Conservation (phyloP, 331 rosid species). For the Arachis monticola region DNA sequence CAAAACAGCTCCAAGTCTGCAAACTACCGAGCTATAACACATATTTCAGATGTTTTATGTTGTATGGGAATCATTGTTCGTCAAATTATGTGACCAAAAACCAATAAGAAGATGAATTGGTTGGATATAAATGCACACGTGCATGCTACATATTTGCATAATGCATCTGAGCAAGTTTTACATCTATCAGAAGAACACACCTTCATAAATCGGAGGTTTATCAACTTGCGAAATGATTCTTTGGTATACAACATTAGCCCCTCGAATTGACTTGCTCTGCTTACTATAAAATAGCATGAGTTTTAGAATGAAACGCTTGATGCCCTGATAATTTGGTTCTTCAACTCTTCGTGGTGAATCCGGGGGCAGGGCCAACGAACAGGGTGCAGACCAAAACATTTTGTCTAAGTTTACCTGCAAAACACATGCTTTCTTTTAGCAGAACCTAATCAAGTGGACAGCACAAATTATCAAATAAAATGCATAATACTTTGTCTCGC, state of each 20-base stretch:
- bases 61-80: not conserved
- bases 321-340: conserved; percentile 76
- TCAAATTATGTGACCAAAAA: conserved; percentile 5
- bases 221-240: conserved; percentile 85
- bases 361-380: conserved; percentile 66
- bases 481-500: not conserved
- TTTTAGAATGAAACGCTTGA: conserved; percentile 67
- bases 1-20: conserved; percentile 16
- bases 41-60: too few relatives aligned
- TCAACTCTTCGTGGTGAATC: conserved; percentile 77
- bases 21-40: too few relatives aligned
- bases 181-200: conserved; percentile 36
- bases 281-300: conserved; percentile 84
- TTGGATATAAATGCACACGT: not conserved
- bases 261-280: conserved; percentile 92
- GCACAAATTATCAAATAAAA: not conserved
- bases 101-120: conserved; percentile 7
- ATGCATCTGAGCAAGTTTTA: not conserved
- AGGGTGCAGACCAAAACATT: conserved; percentile 86
- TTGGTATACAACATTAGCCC: conserved; percentile 80
- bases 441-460: conserved; percentile 28
- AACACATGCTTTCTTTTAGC: conserved; percentile 23
- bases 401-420: conserved; percentile 71
- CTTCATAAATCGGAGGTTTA: conserved; percentile 82
- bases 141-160: not conserved